Base-by-base conservation (phyloP, 208 protist genomes). In the Leishmania lainsoni region DNA sequence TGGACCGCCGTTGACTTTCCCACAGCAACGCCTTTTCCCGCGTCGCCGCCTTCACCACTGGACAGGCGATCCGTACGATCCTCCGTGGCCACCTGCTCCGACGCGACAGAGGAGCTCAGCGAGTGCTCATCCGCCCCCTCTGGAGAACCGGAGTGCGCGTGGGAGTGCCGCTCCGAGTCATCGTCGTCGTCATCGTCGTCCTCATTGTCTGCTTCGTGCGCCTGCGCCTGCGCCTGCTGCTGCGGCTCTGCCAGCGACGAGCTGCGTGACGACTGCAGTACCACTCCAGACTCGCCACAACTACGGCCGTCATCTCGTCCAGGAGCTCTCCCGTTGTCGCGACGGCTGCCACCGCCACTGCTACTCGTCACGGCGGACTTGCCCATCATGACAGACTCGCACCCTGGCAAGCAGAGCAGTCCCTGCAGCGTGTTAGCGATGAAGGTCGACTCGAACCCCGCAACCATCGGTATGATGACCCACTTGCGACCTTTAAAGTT, bases 391-490 rank as follows among this genome's bases (percentile, higher is more conserved):
- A 83, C 84, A 9, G 73, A 81, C 80, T 92, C 91, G 74, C 83
- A 92, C 5, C 91, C 91, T 9, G 91, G 91, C 61, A 92, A 80
- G 74, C 83, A 85, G 56, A 89, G 80, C 4, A 92, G 76, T 1
- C 91, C 87, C 52, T 92, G 83, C 32, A 94, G 71, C 35, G 75
- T 87, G 80, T 90, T 91, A 17, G 71, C 78, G 35, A 94, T 65
- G 49, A 91, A 91, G 51, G 79, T 78, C 42, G 85, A 89, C 63
- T 90, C 79, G 59, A 83, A 79, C 42, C 85, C 89, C 3, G 82
- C 85, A 59, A 83, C 79, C 74, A 91, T 83, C 20, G 91, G 91
- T n/a, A 92, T 66, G 20, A 94, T 92, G 68, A 94, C 73, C 48
- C 83, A 86, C 78, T 87, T 91, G 9, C 84, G 75, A 45, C 76